A percentile compares a stretch with the other conserved stretches of the same genome.
Conservation (phyloP, 768 basidiomycete species). For the Trametes maxima region DNA sequence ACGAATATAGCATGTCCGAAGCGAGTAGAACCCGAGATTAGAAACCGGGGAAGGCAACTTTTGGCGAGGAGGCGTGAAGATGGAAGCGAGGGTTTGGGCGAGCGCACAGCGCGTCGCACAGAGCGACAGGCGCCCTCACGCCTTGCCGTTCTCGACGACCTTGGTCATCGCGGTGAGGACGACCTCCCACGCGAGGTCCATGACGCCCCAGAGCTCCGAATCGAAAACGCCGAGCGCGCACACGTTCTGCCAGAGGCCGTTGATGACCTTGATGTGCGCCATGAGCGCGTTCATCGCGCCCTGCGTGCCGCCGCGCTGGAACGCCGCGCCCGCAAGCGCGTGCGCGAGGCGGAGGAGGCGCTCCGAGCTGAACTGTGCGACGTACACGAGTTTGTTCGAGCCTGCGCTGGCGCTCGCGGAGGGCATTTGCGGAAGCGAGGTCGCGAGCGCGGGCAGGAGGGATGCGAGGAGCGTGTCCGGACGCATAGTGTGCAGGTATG, state of each 20-base stretch:
- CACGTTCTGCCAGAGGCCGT: slow-evolving; percentile 55
- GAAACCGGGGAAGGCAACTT: not conserved
- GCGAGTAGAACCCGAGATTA: not conserved
- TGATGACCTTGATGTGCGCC: slow-evolving; percentile 37
- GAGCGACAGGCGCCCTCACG: not conserved
- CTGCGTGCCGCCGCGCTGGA: slow-evolving; percentile 29
- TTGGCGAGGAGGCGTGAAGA: not conserved
- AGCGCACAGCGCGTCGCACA: slow-evolving; percentile 1
- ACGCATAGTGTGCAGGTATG: slow-evolving; percentile 70
- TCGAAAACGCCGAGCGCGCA: slow-evolving; percentile 55
- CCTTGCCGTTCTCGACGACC: slow-evolving; percentile 23
- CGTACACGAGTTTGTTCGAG: slow-evolving; percentile 22
- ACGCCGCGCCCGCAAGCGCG: slow-evolving; percentile 28
- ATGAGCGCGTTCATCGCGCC: slow-evolving; percentile 38
- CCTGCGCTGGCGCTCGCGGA: slow-evolving; percentile 16
- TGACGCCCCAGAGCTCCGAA: slow-evolving; percentile 45
- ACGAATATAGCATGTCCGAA: slow-evolving; percentile 11
- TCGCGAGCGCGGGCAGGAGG: slow-evolving; percentile 42
- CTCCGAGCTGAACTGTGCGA: slow-evolving; percentile 31
- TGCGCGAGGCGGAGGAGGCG: slow-evolving; percentile 30
- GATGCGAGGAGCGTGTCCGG: slow-evolving; percentile 50
- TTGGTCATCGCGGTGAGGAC: slow-evolving; percentile 44
- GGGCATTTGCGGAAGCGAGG: slow-evolving; percentile 22
- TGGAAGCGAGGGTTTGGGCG: not conserved
- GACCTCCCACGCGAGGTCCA: slow-evolving; percentile 55